Conservation (phyloP, 2,329 filamentous ascomycete species). For the Hymenoscyphus albidus region DNA sequence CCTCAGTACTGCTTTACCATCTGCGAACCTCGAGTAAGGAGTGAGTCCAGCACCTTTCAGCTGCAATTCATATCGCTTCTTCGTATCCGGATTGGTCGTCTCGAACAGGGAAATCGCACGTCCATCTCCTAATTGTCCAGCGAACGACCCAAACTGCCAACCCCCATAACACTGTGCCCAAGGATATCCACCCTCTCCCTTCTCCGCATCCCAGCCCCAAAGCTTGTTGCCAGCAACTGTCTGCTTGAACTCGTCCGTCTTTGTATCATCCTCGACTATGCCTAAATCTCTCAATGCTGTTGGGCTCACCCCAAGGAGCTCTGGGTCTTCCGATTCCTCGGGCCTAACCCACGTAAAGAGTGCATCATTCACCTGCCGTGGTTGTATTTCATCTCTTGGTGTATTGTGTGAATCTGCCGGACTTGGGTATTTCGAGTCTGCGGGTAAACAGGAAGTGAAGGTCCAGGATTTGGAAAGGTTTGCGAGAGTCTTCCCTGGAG, state of each 20-base stretch:
- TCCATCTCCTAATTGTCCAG: slow-evolving; percentile 91
- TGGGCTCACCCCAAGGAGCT: slow-evolving; percentile 76
- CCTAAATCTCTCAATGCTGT: slow-evolving; percentile 79
- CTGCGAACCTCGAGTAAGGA: slow-evolving; percentile 93
- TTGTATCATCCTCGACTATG: slow-evolving; percentile 62
- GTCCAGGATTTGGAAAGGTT: slow-evolving; percentile 63
- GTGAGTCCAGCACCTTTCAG: slow-evolving; percentile 92
- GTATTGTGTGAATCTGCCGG: slow-evolving; percentile 78
- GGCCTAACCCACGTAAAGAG: slow-evolving; percentile 90
- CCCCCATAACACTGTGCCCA: slow-evolving; percentile 99
- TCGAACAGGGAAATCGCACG: slow-evolving; percentile 94
- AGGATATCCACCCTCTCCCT: slow-evolving; percentile 71
- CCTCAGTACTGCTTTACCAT: slow-evolving; percentile 88
- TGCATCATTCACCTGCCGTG: slow-evolving; percentile 79
- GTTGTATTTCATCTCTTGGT: slow-evolving; percentile 70
- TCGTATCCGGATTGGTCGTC: slow-evolving; percentile 67
- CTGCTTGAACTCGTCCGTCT: slow-evolving; percentile 69
- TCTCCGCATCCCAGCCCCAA: slow-evolving; percentile 70
- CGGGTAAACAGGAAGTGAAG: slow-evolving; percentile 64
- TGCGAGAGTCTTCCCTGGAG: slow-evolving; percentile 38
- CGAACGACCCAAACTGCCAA: slow-evolving; percentile 79
- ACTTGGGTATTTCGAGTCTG: slow-evolving; percentile 75
- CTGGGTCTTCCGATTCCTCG: slow-evolving; percentile 64
- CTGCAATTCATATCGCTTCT: slow-evolving; percentile 81
- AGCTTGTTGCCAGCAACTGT: slow-evolving; percentile 80